These are phyloP conservation scores for Penicillium soppii DNA, from an alignment of 495 filamentous ascomycete genomes.

Conservation along the genomic window DNA sequence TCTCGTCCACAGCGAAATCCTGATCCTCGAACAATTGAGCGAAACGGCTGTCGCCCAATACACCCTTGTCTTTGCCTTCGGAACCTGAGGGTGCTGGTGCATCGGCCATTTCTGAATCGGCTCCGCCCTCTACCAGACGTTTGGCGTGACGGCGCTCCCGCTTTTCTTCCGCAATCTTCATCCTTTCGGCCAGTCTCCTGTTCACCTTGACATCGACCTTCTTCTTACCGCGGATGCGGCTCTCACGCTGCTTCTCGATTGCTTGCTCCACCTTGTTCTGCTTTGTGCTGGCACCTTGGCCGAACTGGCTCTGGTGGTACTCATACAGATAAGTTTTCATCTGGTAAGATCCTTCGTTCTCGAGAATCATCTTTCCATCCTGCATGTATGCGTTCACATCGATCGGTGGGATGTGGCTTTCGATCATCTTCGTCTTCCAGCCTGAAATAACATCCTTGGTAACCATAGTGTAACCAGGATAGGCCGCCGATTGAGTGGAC, in stretches of 20 bases:
- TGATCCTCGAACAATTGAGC: conserved; percentile 83
- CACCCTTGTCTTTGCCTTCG: conserved; percentile 42
- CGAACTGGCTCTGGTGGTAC: conserved; percentile 3
- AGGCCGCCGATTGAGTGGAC: conserved; percentile 61
- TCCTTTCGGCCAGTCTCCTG: conserved; percentile 77
- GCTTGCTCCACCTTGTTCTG: conserved; percentile 65
- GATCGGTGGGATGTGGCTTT: neutral
- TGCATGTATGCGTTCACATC: conserved; percentile 90
- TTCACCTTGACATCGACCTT: conserved; percentile 91
- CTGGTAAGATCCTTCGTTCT: conserved; percentile 86
- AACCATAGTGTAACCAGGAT: conserved; percentile 98
- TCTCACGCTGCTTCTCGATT: conserved; percentile 91
- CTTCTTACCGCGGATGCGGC: conserved; percentile 86
- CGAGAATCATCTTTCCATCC: conserved; percentile 36
- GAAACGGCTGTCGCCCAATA: conserved; percentile 86
- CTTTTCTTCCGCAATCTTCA: conserved; percentile 78
- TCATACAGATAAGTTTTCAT: conserved; percentile 64
- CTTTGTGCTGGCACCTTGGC: neutral
- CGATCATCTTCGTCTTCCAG: neutral
- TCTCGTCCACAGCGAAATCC: conserved; percentile 90
- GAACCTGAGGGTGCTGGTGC: conserved; percentile 19
- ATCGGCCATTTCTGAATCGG: conserved; percentile 49
- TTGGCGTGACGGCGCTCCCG: conserved; percentile 64
- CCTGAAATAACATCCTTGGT: conserved; percentile 52
- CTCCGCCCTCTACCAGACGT: conserved; percentile 55